phyloP scores from a whole-genome alignment of 306 rosid genomes.

The Cucurbita argyrosperma region DNA sequence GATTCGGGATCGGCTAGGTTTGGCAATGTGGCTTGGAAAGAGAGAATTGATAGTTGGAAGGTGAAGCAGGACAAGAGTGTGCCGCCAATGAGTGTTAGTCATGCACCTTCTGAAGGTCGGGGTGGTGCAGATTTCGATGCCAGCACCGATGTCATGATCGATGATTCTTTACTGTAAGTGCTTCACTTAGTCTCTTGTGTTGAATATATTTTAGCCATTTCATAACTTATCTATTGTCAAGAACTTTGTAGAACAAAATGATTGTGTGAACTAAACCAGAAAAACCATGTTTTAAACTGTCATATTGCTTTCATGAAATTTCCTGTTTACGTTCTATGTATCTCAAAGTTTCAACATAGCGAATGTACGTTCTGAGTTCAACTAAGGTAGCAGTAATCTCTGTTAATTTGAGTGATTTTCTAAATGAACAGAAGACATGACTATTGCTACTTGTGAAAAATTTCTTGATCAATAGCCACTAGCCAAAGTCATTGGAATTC shows the following conservation, averaged over 20 bases:
- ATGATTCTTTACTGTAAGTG: slow-evolving; percentile 81
- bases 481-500: too few species aligned
- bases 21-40: slow-evolving; percentile 98
- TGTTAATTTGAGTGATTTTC: background rate
- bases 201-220: background rate
- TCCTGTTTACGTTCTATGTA: background rate
- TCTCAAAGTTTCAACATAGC: background rate
- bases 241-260: background rate
- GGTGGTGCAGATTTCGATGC: slow-evolving; percentile 94
- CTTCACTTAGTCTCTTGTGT: background rate
- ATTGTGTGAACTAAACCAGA: background rate
- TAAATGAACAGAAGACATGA: background rate
- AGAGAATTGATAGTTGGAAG: slow-evolving; percentile 99
- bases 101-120: slow-evolving; percentile 75
- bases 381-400: background rate
- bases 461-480: background rate
- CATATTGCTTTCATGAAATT: background rate
- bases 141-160: slow-evolving; percentile 73
- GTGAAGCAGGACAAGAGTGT: slow-evolving; percentile 89
- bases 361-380: background rate
- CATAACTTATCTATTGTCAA: background rate
- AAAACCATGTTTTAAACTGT: background rate
- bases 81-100: slow-evolving; percentile 82
- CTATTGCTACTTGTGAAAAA: background rate
- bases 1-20: slow-evolving; percentile 47